Base-by-base conservation (phyloP, 2,329 filamentous ascomycete genomes). In the Rutstroemia sp. region DNA sequence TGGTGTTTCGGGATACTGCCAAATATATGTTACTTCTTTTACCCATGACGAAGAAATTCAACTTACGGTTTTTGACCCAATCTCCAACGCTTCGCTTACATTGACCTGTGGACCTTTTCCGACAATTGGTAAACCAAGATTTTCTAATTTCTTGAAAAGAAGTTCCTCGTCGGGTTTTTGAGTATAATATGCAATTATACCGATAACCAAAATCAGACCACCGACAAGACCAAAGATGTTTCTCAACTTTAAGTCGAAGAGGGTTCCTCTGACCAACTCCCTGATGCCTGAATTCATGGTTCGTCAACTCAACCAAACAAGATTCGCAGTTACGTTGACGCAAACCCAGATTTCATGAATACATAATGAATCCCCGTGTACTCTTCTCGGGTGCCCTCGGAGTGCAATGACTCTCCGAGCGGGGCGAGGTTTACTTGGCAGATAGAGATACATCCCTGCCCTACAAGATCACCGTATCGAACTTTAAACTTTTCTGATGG, bases 101-200 rank as follows among this genome's bases (percentile, higher is more conserved):
- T 52, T 52, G 2, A 52, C 38, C 19, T 52, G 41, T 52, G 49
- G 49, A 30, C 38, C 38, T 25, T 27, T 27, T 52, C 49, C 49
- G 23, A 52, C 38, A 44, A 30, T 27, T 10, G 49, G 49, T 16
- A 52, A 30, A 44, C 19, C 38, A 1, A 52, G 38, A 30, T 30
- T 41, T 30, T 52, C 30, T 16, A 52, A 52, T 19, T 6, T 52
- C 16, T 44, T 6, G n/a, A 52, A 21, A 7, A 52, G 49, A 12
- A 34, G 42, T 14, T 52, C 49, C 9, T 52, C 49, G 25, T 44
- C n/a, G 5, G 49, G 38, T 9, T 6, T 52, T 10, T 30, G 49
- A 21, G 49, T 52, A 38, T 41, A 44, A 34, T 34, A 34, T 52
- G 10, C 49, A 44, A 34, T 19, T 16, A 52, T 16, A 27, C 27